phyloP scores from a whole-genome alignment of 139 green algal species.

The Chlamydomonas applanata region DNA sequence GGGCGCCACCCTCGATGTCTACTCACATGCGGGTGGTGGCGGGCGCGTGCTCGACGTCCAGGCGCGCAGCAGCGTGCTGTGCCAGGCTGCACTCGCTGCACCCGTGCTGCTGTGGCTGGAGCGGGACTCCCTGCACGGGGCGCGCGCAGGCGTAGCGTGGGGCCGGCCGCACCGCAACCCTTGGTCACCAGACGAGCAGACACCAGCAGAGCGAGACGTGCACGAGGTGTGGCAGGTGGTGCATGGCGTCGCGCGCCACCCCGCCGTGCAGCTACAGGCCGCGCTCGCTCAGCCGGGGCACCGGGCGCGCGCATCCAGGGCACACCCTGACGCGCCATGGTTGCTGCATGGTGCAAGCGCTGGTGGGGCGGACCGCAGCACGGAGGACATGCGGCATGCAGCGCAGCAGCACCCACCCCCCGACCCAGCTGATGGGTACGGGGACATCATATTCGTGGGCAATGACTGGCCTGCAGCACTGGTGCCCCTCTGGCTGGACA shows the following conservation, averaged over 20 bases:
- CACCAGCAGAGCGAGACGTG: neutral
- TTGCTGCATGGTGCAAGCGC: neutral
- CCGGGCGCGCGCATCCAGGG: too few relatives aligned
- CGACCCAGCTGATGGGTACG: neutral
- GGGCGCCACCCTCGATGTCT: too few relatives aligned
- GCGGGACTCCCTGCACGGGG: neutral
- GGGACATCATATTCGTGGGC: slow-evolving; percentile 49
- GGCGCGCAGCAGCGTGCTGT: slow-evolving; percentile 71
- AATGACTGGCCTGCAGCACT: slow-evolving; percentile 65
- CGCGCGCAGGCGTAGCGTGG: neutral
- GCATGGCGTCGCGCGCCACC: too few relatives aligned
- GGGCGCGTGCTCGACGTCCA: slow-evolving; percentile 41
- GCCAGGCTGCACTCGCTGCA: slow-evolving; percentile 76
- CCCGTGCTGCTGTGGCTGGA: slow-evolving; percentile 64
- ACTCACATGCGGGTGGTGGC: slow-evolving; percentile 1
- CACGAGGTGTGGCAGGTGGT: neutral
- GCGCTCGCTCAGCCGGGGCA: too few relatives aligned
- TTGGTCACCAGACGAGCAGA: neutral
- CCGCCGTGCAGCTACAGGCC: too few relatives aligned
- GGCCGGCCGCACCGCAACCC: too few relatives aligned
- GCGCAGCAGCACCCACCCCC: too few relatives aligned
- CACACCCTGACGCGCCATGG: too few relatives aligned
- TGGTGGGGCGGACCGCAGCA: neutral
- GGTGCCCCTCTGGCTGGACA: slow-evolving; percentile 56
- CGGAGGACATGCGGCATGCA: neutral